Conservation (phyloP, 1,139 yeast species). For the Petasospora rhodanensis region DNA sequence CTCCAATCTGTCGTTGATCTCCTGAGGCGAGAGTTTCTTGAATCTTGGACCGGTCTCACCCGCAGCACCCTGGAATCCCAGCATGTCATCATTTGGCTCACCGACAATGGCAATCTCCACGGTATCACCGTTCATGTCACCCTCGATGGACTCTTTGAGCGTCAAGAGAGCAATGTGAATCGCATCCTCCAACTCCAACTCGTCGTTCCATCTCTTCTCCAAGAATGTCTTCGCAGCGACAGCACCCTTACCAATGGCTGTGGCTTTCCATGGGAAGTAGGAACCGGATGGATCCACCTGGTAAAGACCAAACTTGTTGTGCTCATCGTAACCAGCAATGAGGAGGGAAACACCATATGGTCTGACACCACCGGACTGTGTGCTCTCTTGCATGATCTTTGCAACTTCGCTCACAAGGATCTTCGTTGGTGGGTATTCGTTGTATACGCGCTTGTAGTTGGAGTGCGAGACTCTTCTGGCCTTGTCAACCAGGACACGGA, state of each 20-base stretch:
- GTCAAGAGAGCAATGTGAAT: constrained; percentile 94
- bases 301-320: constrained; percentile 75
- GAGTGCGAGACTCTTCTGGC: constrained; percentile 94
- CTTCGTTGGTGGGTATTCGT: constrained; percentile 96
- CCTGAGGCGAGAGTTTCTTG: constrained; percentile 79
- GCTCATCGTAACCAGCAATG: constrained; percentile 92
- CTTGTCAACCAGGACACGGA: constrained; percentile 87
- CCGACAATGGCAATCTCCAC: constrained; percentile 91
- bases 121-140: constrained; percentile 95
- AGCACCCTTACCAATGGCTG: constrained; percentile 96
- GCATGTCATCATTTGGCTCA: constrained; percentile 71
- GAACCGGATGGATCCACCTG: constrained; percentile 99
- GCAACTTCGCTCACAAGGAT: constrained; percentile 94
- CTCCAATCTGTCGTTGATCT: constrained; percentile 91
- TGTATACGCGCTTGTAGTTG: constrained; percentile 85
- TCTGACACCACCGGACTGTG: constrained; percentile 95
- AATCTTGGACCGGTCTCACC: constrained; percentile 80
- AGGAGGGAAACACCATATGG: constrained; percentile 95
- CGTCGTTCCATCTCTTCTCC: constrained; percentile 98
- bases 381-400: constrained; percentile 94
- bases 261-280: constrained; percentile 99
- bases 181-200: constrained; percentile 95
- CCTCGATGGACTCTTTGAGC: constrained; percentile 94
- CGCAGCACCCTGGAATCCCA: constrained; percentile 84
- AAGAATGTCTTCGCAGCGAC: constrained; percentile 92